Percentiles rank a stretch among this genome's conserved stretches.
phyloP scores from a whole-genome alignment of 495 filamentous ascomycete genomes.

The Aspergillus nanangensis region DNA sequence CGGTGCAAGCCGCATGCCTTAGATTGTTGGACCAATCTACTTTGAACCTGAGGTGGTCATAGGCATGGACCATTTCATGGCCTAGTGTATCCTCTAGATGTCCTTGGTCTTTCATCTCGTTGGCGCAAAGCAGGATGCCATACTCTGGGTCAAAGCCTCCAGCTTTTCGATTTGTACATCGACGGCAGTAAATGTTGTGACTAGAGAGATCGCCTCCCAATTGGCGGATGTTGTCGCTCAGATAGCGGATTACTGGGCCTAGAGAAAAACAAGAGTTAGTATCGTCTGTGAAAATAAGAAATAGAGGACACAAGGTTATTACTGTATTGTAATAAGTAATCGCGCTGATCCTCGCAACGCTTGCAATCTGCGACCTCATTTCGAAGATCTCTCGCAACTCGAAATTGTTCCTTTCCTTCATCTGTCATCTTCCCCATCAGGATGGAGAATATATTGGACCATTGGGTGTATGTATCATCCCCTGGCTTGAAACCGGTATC shows the following conservation, averaged over 20 bases:
- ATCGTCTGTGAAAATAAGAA: no score
- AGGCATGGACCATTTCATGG: conserved; percentile 97
- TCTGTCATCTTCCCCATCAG: conserved; percentile 65
- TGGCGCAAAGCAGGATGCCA: conserved; percentile 88
- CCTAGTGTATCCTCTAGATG: conserved; percentile 91
- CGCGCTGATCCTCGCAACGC: conserved; percentile 70
- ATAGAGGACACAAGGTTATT: no score
- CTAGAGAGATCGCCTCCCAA: conserved; percentile 70
- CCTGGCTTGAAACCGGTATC: conserved; percentile 43
- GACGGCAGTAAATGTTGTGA: conserved; percentile 73
- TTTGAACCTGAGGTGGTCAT: conserved; percentile 88
- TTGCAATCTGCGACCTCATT: conserved; percentile 69
- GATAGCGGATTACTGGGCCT: conserved; percentile 79
- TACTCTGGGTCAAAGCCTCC: conserved; percentile 82
- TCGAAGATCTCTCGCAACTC: conserved; percentile 58
- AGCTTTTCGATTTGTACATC: conserved; percentile 61
- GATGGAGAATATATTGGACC: conserved; percentile 76
- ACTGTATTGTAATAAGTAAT: conserved; percentile 77
- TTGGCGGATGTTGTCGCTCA: conserved; percentile 69
- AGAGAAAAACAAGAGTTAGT: background rate
- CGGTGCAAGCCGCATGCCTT: conserved; percentile 90
- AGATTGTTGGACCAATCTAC: conserved; percentile 74
- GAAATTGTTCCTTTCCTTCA: conserved; percentile 66
- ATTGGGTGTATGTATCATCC: conserved; percentile 63
- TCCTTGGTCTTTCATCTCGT: conserved; percentile 66